Conservation (phyloP, 2,329 filamentous ascomycete genomes). For the Trichoderma koningii region DNA sequence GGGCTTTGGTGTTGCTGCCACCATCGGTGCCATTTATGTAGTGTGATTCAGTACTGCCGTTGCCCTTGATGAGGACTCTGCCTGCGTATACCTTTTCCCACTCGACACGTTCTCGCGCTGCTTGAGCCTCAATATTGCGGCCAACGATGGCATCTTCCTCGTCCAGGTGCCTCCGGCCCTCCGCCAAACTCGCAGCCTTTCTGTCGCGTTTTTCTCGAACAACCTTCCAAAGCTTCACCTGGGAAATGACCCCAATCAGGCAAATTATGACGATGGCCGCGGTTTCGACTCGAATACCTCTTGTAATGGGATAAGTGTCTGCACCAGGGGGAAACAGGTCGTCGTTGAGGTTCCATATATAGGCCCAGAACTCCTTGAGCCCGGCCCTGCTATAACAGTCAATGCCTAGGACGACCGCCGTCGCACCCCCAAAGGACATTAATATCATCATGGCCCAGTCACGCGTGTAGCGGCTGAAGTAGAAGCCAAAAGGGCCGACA, state of each 20-base stretch:
- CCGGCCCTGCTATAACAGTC: conserved; percentile 91
- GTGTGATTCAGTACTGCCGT: conserved; percentile 40
- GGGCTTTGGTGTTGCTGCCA: conserved; percentile 48
- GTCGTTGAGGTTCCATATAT: conserved; percentile 81
- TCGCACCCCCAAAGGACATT: conserved; percentile 81
- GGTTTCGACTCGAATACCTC: conserved; percentile 82
- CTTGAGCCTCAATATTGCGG: conserved; percentile 63
- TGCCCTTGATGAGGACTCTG: conserved; percentile 45
- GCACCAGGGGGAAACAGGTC: conserved; percentile 77
- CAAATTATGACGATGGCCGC: conserved; percentile 75
- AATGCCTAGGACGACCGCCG: conserved; percentile 76
- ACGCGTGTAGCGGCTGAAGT: conserved; percentile 76
- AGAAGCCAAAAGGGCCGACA: conserved; percentile 67
- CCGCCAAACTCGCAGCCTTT: conserved; percentile 53
- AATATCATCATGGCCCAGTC: conserved; percentile 74
- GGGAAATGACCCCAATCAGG: conserved; percentile 76
- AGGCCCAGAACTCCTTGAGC: conserved; percentile 94
- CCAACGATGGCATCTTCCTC: conserved; percentile 71
- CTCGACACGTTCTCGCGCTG: conserved; percentile 60
- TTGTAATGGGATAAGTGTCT: conserved; percentile 80
- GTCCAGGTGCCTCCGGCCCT: conserved; percentile 57
- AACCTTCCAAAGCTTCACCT: conserved; percentile 83
- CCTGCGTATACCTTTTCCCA: conserved; percentile 82
- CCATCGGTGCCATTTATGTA: conserved; percentile 56
- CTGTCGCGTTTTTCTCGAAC: conserved; percentile 64